A percentile compares a stretch with the other conserved stretches of the same genome.
Conservation (phyloP, 352 stramenopile genomes). For the Phytophthora pluvialis region DNA sequence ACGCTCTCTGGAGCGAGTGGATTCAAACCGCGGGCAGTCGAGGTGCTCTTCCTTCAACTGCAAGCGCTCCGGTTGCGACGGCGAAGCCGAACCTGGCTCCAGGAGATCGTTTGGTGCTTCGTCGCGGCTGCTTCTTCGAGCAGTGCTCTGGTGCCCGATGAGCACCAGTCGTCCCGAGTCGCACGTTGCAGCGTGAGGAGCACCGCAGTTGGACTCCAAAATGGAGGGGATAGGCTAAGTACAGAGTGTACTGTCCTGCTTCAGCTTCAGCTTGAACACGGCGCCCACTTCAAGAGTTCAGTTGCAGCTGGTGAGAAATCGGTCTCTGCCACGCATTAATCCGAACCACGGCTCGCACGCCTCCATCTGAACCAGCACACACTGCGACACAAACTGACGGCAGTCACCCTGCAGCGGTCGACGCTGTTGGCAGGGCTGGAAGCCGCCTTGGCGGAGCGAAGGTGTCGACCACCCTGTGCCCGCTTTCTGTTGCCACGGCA, state of each 20-base stretch:
- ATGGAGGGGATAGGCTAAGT: background rate
- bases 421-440: background rate
- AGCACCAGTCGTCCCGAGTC: conserved; percentile 8
- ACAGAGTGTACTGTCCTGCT: too few relatives aligned
- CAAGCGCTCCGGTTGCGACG: background rate
- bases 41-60: background rate
- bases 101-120: background rate
- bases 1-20: conserved; percentile 24
- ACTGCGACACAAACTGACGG: conserved; percentile 22
- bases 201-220: background rate
- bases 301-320: conserved; percentile 23
- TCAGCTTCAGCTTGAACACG: conserved; percentile 3
- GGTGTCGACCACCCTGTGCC: conserved; percentile 22
- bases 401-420: conserved; percentile 6
- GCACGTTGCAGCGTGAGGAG: conserved; percentile 1
- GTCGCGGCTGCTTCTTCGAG: conserved; percentile 3
- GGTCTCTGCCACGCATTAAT: conserved; percentile 32
- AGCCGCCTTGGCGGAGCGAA: background rate
- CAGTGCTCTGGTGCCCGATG: too few relatives aligned
- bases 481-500: conserved; percentile 15
- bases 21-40: conserved; percentile 12
- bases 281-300: conserved; percentile 32
- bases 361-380: conserved; percentile 21
- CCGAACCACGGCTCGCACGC: conserved; percentile 8
- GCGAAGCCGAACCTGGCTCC: conserved; percentile 4